Percentiles rank a stretch among this genome's conserved stretches.
phyloP scores from a whole-genome alignment of 2,329 filamentous ascomycete species.

The Apiospora aurea region DNA sequence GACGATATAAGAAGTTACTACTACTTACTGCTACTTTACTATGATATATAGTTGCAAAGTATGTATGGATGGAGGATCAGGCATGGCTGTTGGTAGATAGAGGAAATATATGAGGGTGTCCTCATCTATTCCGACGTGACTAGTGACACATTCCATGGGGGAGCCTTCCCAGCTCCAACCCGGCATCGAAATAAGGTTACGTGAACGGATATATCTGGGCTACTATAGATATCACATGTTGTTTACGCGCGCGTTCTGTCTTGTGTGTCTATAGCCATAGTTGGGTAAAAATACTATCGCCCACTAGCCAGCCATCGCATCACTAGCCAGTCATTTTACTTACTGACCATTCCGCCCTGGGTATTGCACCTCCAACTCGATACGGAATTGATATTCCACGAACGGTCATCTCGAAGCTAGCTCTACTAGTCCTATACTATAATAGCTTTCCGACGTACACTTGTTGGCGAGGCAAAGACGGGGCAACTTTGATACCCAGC shows the following conservation, averaged over 20 bases:
- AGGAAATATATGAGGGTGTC: slow-evolving; percentile 8
- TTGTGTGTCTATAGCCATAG: not conserved
- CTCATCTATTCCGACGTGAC: not conserved
- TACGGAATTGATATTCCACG: not conserved
- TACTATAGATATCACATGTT: not conserved
- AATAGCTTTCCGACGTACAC: too few species aligned
- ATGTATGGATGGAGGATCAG: not conserved
- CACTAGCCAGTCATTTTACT: not conserved
- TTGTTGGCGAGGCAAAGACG: not conserved
- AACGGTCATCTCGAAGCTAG: not conserved
- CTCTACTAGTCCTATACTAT: too few species aligned
- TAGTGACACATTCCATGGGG: not conserved
- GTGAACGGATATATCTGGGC: not conserved
- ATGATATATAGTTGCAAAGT: not conserved
- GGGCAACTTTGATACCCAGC: not conserved
- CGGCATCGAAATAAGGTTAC: not conserved
- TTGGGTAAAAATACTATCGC: not conserved
- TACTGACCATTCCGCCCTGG: not conserved
- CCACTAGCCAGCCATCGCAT: not conserved
- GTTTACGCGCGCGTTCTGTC: not conserved
- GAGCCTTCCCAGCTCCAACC: not conserved
- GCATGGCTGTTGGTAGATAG: not conserved
- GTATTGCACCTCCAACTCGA: too few species aligned
- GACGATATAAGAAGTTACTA: slow-evolving; percentile 9
- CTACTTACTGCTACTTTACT: not conserved